Evolutionary conservation across 2,329 filamentous ascomycete species (phyloP).

Genomic region (Neonectria neomacrospora): DNA sequence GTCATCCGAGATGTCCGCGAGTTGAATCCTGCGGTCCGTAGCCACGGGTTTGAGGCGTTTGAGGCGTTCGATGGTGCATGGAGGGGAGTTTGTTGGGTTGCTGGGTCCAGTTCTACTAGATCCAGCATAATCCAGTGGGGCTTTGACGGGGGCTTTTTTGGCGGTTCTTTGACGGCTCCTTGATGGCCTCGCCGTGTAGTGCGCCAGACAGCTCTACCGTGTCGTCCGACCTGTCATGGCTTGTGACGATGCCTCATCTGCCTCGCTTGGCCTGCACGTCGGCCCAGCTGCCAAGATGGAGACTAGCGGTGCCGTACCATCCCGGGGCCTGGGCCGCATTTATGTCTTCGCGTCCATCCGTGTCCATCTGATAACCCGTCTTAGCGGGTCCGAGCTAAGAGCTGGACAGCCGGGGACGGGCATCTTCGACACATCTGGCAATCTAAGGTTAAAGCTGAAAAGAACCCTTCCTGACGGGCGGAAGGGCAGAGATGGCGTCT

Average conservation of each 20-base stretch:
- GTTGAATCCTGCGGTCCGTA: neutral
- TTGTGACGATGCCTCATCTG: neutral
- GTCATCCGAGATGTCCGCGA: neutral
- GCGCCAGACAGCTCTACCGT: neutral
- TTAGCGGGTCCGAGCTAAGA: neutral
- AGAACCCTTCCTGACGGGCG: slow-evolving; percentile 10
- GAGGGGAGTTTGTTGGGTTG: too few relatives aligned
- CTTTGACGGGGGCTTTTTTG: too few relatives aligned
- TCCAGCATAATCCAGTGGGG: neutral
- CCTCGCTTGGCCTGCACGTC: neutral
- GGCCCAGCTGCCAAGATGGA: neutral
- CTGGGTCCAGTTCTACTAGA: neutral
- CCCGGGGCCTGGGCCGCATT: neutral
- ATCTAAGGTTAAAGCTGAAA: slow-evolving; percentile 23
- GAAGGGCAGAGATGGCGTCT: too few relatives aligned
- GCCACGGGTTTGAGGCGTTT: neutral
- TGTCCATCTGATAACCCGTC: slow-evolving; percentile 22
- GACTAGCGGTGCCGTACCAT: neutral
- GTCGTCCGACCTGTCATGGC: neutral
- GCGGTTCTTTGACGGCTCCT: neutral
- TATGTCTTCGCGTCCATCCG: neutral
- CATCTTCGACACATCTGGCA: slow-evolving; percentile 15
- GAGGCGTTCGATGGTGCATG: neutral
- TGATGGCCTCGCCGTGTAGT: neutral
- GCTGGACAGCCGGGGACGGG: slow-evolving; percentile 1